Base-by-base conservation (phyloP, 2,329 filamentous ascomycete species). In the Periglandula ipomoeae region DNA sequence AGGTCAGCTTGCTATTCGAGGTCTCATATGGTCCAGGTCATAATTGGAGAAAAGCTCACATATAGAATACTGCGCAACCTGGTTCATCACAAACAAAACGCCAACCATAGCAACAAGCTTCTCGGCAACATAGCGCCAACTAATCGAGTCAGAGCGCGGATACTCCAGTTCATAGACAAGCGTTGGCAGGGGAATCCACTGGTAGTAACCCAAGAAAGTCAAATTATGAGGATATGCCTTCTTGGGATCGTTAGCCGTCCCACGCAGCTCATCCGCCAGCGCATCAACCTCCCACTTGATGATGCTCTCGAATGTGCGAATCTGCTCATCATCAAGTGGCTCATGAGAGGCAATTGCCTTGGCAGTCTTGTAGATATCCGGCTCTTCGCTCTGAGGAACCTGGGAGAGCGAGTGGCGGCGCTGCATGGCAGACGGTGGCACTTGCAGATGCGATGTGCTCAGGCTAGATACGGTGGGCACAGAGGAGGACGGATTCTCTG, bases 101-200 rank as follows among this genome's bases (percentile, higher is more conserved):
- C 86, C 86, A 50, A 89, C 77, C 15, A 82, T 84, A 2, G 86
- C 86, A 1, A 74, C 71, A 1, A 74, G 67, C 63, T 90, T 90
- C 63, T 90, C 86, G 6, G 76, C 73, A 4, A 88, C 84, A 58
- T 90, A 90, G 55, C 70, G 72, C 85, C 85, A 89, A 64, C 85
- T 81, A 54, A 87, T 84, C 4, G 64, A 70, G 17, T 86, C 78
- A 5, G 73, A 72, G 39, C 84, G 76, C 2, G 87, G 86, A 58
- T 90, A 90, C 57, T 87, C 82, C 40, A 87, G 74, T 61, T 91
- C 87, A 62, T 90, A 91, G 13, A 89, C 84, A 4, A 89, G 69
- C 0, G 86, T 90, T 3, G 87, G 87, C 9, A 90, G 71, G 39
- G 82, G 76, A 44, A 86, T 82, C 72, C 84, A 91, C 60, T 87